A percentile compares a stretch with the other conserved stretches of the same genome.
These are phyloP conservation scores for Silene uniflora DNA, from an alignment of 148 eudicot genomes.

Conservation along the genomic window DNA sequence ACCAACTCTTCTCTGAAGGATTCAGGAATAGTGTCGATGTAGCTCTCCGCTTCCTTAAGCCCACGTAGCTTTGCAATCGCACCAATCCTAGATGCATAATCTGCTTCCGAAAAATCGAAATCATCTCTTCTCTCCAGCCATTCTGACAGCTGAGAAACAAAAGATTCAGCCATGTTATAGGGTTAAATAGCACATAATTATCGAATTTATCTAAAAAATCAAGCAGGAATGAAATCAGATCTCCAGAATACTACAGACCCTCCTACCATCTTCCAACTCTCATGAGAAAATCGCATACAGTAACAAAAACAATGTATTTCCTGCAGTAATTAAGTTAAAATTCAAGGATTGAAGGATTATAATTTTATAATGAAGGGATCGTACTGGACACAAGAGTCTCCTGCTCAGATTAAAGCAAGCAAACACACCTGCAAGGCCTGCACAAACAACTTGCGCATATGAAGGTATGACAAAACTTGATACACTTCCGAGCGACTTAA, in stretches of 20 bases:
- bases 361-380: background rate
- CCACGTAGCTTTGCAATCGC: constrained; percentile 67
- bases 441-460: constrained; percentile 38
- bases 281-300: too few species aligned
- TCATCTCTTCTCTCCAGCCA: constrained; percentile 56
- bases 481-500: constrained; percentile 28
- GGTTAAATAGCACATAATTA: background rate
- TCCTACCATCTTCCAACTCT: too few species aligned
- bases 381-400: background rate
- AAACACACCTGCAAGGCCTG: constrained; percentile 70
- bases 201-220: background rate
- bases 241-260: too few species aligned
- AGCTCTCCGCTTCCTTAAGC: constrained; percentile 50
- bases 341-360: background rate
- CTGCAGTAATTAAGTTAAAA: too few species aligned
- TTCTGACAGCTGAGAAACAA: constrained; percentile 58
- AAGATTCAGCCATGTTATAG: background rate
- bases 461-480: constrained; percentile 32
- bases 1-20: constrained; percentile 47
- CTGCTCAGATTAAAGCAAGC: background rate
- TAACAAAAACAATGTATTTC: too few species aligned
- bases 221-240: too few species aligned
- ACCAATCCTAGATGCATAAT: constrained; percentile 65
- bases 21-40: constrained; percentile 51
- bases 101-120: constrained; percentile 43